phyloP scores from a whole-genome alignment of 495 filamentous ascomycete genomes.

The Saxispiralis lemnorum region DNA sequence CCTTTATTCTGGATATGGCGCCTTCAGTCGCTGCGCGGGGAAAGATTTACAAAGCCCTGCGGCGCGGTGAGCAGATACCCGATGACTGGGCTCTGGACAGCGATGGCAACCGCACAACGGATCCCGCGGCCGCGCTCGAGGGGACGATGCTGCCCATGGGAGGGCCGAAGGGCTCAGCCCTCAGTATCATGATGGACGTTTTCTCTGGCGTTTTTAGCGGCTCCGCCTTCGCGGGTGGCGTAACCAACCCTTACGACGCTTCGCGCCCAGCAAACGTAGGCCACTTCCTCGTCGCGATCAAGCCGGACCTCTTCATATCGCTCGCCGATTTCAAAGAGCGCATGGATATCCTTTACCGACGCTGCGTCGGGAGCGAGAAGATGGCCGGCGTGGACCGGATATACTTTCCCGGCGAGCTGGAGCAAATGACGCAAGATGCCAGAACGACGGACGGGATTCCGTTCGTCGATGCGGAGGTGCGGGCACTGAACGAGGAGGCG shows the following conservation, averaged over 20 bases:
- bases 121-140: conserved; percentile 45
- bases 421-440: conserved; percentile 41
- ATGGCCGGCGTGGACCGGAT: conserved; percentile 55
- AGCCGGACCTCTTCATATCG: conserved; percentile 59
- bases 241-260: conserved; percentile 55
- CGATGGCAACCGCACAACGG: conserved; percentile 49
- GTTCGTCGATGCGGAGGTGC: conserved; percentile 45
- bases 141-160: conserved; percentile 71
- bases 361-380: conserved; percentile 45
- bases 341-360: conserved; percentile 52
- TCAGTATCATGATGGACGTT: conserved; percentile 72
- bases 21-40: conserved; percentile 54
- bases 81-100: conserved; percentile 54
- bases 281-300: conserved; percentile 58
- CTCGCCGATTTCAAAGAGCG: conserved; percentile 48
- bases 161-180: conserved; percentile 54
- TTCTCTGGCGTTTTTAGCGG: conserved; percentile 61
- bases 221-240: conserved; percentile 52
- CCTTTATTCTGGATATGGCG: conserved; percentile 68
- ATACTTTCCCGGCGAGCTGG: conserved; percentile 66
- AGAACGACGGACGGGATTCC: conserved; percentile 45
- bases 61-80: conserved; percentile 58
- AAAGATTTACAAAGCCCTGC: conserved; percentile 56
- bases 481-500: conserved; percentile 49
- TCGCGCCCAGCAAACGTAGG: conserved; percentile 51